Percentiles rank a stretch among this genome's conserved stretches.
phyloP scores from a whole-genome alignment of 208 protist genomes.

The Leishmania major region DNA sequence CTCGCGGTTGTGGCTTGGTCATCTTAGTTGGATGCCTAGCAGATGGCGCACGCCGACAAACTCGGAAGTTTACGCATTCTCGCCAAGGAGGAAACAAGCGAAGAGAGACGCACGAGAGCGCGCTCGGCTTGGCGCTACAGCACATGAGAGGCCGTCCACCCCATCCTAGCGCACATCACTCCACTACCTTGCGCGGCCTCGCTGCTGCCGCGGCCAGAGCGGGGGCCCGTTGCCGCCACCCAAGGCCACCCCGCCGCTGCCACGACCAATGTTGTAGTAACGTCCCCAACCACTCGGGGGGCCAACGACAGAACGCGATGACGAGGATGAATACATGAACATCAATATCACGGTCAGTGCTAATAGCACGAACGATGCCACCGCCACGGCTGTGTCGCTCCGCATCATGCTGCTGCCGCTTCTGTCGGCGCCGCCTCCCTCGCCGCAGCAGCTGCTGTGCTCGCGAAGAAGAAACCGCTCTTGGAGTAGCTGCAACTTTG shows the following conservation, averaged over 20 bases:
- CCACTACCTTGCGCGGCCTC: conserved; percentile 1
- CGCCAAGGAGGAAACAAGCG: neutral
- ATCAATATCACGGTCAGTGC: neutral
- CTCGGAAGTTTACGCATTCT: neutral
- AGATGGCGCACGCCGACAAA: neutral
- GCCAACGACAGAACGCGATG: neutral
- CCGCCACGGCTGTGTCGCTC: neutral
- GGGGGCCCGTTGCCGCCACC: conserved; percentile 1
- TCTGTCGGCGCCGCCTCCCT: neutral
- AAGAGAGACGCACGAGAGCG: neutral
- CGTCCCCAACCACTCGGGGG: neutral
- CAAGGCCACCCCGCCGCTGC: neutral
- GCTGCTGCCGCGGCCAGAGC: neutral
- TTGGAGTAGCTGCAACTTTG: conserved; percentile 1
- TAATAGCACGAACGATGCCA: neutral
- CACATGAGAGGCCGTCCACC: neutral
- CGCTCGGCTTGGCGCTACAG: neutral
- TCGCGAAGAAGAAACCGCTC: conserved; percentile 10
- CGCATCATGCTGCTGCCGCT: neutral
- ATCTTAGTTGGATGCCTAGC: too few species aligned
- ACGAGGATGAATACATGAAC: neutral
- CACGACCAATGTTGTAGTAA: neutral
- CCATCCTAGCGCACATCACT: neutral
- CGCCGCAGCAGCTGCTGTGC: neutral
- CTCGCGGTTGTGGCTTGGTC: neutral